phyloP scores from a whole-genome alignment of 768 basidiomycete genomes.

The Calocybe indica region DNA sequence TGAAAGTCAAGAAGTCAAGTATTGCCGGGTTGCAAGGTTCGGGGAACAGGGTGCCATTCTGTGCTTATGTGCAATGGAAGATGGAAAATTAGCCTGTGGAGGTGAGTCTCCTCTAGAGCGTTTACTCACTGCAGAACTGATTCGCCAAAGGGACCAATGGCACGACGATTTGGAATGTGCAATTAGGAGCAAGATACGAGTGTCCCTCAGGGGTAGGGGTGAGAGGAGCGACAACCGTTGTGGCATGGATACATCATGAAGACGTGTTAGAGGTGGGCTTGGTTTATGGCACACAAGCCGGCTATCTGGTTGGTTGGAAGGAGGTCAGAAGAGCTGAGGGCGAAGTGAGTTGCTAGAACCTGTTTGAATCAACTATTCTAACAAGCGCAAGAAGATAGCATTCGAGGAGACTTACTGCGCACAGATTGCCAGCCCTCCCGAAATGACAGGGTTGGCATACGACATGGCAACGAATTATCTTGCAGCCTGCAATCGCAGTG shows the following conservation, averaged over 20 bases:
- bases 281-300: too few species aligned
- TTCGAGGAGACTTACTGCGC: constrained; percentile 10
- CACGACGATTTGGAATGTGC: not conserved
- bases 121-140: too few species aligned
- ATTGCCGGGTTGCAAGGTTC: not conserved
- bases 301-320: too few species aligned
- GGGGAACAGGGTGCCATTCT: too few species aligned
- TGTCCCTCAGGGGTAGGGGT: not conserved
- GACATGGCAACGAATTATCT: constrained; percentile 13
- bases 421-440: constrained; percentile 10
- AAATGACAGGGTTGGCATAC: constrained; percentile 15
- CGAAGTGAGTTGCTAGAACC: too few species aligned
- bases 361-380: too few species aligned
- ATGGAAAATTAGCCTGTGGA: not conserved
- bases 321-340: too few species aligned
- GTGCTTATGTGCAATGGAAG: not conserved
- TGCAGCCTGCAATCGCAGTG: constrained; percentile 12
- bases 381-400: too few species aligned
- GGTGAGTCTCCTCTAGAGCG: too few species aligned
- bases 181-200: not conserved
- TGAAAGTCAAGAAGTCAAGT: not conserved
- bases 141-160: not conserved
- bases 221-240: not conserved
- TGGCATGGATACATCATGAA: not conserved
- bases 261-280: constrained; percentile 4